Conservation (phyloP, 805 yeast genomes). For the Sugiyamaella lignohabitans region DNA sequence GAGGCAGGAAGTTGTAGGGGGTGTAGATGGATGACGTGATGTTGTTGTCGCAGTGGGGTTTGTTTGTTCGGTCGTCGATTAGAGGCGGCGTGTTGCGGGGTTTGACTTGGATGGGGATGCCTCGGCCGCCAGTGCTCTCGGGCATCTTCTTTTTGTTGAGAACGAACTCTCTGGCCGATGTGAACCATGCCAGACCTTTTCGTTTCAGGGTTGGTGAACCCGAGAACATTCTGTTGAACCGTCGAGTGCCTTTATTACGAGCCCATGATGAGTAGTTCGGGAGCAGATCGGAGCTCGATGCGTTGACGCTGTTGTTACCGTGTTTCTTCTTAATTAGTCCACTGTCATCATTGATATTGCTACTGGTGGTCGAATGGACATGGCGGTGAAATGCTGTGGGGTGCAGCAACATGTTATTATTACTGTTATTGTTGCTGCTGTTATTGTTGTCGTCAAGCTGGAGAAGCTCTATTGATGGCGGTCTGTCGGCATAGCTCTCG, state of each 20-base stretch:
- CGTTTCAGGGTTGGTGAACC: constrained; percentile 8
- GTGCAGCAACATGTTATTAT: no score
- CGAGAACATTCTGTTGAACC: background rate
- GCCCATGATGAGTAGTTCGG: constrained; percentile 28
- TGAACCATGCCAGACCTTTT: constrained; percentile 6
- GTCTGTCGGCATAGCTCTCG: background rate
- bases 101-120: constrained; percentile 57
- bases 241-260: background rate
- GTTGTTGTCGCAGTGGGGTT: constrained; percentile 56
- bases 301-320: constrained; percentile 10
- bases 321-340: constrained; percentile 15
- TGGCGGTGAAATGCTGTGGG: background rate
- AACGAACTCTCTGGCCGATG: constrained; percentile 22
- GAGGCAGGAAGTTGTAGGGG: constrained; percentile 72
- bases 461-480: background rate
- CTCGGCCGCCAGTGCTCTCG: constrained; percentile 63
- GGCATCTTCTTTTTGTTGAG: constrained; percentile 30
- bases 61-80: constrained; percentile 63
- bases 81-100: constrained; percentile 34
- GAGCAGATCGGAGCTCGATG: constrained; percentile 13
- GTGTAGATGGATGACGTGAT: constrained; percentile 88
- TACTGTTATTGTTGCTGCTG: no score
- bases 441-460: no score
- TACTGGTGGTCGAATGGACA: background rate
- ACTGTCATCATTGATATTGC: constrained; percentile 17